phyloP scores from a whole-genome alignment of 1,284 basidiomycete genomes.

The Sparassis latifolia region DNA sequence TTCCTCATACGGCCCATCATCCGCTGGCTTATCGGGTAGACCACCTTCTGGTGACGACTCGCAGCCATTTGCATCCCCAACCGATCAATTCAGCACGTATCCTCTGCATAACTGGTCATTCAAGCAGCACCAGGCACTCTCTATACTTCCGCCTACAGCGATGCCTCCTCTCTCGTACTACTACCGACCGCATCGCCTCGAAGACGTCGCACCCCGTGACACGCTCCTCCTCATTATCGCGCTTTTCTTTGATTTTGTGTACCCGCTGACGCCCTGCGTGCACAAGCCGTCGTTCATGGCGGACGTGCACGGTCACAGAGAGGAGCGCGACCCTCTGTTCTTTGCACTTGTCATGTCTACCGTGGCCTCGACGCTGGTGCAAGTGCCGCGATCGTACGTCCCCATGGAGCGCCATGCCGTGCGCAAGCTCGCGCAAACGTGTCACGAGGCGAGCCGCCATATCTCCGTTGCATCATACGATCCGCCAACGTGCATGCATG shows the following conservation, averaged over 20 bases:
- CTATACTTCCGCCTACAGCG: conserved; percentile 41
- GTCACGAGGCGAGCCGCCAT: conserved; percentile 74
- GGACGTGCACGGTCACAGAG: conserved; percentile 67
- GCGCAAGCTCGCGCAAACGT: conserved; percentile 69
- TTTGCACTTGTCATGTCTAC: conserved; percentile 84
- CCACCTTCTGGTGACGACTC: conserved; percentile 34
- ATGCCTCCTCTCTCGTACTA: conserved; percentile 67
- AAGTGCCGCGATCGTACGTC: conserved; percentile 74
- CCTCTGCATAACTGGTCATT: conserved; percentile 67
- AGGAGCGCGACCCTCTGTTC: conserved; percentile 81
- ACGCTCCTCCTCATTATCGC: conserved; percentile 74
- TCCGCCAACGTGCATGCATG: conserved; percentile 74
- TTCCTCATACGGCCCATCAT: conserved; percentile 24
- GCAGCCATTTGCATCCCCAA: conserved; percentile 34
- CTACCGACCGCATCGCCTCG: conserved; percentile 61
- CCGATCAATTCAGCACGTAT: conserved; percentile 54
- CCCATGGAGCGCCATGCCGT: conserved; percentile 76
- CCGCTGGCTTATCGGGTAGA: conserved; percentile 5
- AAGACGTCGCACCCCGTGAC: conserved; percentile 71
- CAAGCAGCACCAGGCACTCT: conserved; percentile 51
- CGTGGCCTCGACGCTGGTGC: conserved; percentile 76
- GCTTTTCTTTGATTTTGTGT: conserved; percentile 86
- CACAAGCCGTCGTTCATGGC: conserved; percentile 84
- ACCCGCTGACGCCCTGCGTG: conserved; percentile 77
- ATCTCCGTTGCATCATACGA: conserved; percentile 76